Percentiles rank a stretch among this genome's conserved stretches.
Conservation (phyloP, 2,329 filamentous ascomycete genomes). For the Colletotrichum trifolii region DNA sequence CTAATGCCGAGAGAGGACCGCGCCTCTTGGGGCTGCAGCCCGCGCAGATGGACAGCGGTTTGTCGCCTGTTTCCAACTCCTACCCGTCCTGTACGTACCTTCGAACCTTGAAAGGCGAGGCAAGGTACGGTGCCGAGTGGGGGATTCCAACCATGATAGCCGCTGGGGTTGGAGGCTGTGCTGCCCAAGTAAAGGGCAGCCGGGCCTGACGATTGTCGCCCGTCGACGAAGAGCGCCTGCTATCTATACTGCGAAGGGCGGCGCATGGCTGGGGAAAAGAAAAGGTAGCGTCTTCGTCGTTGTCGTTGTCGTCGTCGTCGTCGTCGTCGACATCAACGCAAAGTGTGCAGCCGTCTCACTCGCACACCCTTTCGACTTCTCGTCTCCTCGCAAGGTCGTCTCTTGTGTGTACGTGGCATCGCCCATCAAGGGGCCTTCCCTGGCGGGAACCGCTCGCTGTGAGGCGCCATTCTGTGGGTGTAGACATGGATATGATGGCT, state of each 20-base stretch:
- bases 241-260: too few species aligned
- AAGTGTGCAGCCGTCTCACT: too few species aligned
- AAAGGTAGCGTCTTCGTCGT: too few species aligned
- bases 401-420: conserved; percentile 38
- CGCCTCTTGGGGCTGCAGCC: conserved; percentile 36
- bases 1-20: conserved; percentile 37
- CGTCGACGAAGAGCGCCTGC: background rate
- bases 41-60: conserved; percentile 32
- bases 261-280: too few species aligned
- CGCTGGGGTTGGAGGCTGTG: conserved; percentile 11
- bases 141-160: conserved; percentile 30
- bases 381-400: conserved; percentile 25
- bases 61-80: conserved; percentile 36
- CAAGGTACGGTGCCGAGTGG: conserved; percentile 35
- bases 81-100: conserved; percentile 35
- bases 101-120: conserved; percentile 26
- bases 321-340: too few species aligned
- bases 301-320: too few species aligned
- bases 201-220: background rate
- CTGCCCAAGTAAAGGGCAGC: conserved; percentile 6
- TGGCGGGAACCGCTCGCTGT: conserved; percentile 35
- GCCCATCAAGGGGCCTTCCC: conserved; percentile 34
- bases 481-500: conserved; percentile 36
- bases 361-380: background rate
- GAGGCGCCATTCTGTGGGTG: conserved; percentile 33